These are phyloP conservation scores for Hamigera avellanea DNA, from an alignment of 495 filamentous ascomycete species.

Conservation along the genomic window DNA sequence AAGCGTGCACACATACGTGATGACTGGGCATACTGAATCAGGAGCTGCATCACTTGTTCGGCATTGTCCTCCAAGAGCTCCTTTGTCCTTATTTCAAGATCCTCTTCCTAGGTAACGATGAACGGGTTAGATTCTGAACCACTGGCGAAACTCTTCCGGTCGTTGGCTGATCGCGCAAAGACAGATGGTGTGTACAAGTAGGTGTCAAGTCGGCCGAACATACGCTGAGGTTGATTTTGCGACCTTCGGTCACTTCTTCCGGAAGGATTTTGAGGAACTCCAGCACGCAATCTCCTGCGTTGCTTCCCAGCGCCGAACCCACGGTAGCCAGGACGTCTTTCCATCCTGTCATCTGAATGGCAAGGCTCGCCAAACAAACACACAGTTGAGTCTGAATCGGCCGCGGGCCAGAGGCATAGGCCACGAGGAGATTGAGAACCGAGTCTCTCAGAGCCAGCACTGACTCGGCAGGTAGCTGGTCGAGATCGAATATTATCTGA, in stretches of 20 bases:
- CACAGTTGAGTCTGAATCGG: slow-evolving; percentile 91
- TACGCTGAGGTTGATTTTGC: slow-evolving; percentile 97
- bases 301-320: slow-evolving; percentile 64
- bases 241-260: slow-evolving; percentile 97
- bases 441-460: slow-evolving; percentile 70
- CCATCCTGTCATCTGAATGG: slow-evolving; percentile 93
- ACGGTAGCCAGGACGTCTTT: slow-evolving; percentile 82
- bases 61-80: slow-evolving; percentile 89
- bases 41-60: slow-evolving; percentile 66
- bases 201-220: slow-evolving; percentile 45
- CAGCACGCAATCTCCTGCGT: slow-evolving; percentile 70
- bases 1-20: slow-evolving; percentile 51
- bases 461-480: slow-evolving; percentile 70
- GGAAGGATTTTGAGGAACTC: slow-evolving; percentile 94
- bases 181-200: slow-evolving; percentile 7
- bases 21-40: slow-evolving; percentile 81
- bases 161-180: slow-evolving; percentile 9
- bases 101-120: slow-evolving; percentile 68
- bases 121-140: slow-evolving; percentile 34
- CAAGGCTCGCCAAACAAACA: slow-evolving; percentile 85
- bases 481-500: slow-evolving; percentile 73
- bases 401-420: slow-evolving; percentile 70
- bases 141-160: slow-evolving; percentile 10
- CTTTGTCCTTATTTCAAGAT: slow-evolving; percentile 65
- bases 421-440: slow-evolving; percentile 63